These are phyloP conservation scores for Ustilago bromivora DNA, from an alignment of 1,284 basidiomycete genomes.

Conservation along the genomic window DNA sequence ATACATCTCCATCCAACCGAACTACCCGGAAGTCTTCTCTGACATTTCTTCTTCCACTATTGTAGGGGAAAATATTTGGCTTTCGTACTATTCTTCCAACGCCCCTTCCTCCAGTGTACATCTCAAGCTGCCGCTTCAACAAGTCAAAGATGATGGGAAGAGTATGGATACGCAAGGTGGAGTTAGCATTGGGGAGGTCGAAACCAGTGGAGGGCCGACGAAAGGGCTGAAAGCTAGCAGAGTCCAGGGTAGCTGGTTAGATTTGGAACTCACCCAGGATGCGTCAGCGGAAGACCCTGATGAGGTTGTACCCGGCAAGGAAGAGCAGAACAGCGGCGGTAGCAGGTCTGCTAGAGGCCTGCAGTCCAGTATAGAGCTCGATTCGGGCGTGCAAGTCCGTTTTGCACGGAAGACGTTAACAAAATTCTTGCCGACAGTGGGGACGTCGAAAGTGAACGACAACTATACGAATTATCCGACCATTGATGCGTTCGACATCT, in stretches of 20 bases:
- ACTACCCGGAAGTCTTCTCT: constrained; percentile 74
- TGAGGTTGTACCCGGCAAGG: neutral
- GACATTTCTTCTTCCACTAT: constrained; percentile 75
- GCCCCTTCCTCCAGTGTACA: constrained; percentile 52
- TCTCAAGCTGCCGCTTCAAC: constrained; percentile 40
- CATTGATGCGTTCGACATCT: constrained; percentile 53
- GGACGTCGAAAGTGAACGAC: constrained; percentile 43
- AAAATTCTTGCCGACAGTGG: constrained; percentile 22
- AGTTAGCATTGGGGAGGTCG: constrained; percentile 42
- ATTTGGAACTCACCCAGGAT: constrained; percentile 25
- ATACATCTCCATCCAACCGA: constrained; percentile 75
- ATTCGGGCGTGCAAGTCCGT: constrained; percentile 20
- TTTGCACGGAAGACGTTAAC: constrained; percentile 26
- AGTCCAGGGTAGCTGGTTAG: constrained; percentile 33
- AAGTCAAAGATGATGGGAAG: constrained; percentile 50
- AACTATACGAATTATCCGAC: constrained; percentile 50
- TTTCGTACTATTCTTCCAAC: constrained; percentile 75
- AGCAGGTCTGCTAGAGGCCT: constrained; percentile 30
- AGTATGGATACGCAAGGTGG: constrained; percentile 51
- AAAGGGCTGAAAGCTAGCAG: constrained; percentile 27
- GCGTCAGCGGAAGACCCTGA: neutral
- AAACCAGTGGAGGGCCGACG: constrained; percentile 18
- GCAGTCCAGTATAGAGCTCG: constrained; percentile 37
- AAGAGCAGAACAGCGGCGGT: neutral
- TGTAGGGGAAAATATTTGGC: constrained; percentile 77